Evolutionary conservation across 2,329 filamentous ascomycete species (phyloP).

Genomic region (Xylaria sp.): DNA sequence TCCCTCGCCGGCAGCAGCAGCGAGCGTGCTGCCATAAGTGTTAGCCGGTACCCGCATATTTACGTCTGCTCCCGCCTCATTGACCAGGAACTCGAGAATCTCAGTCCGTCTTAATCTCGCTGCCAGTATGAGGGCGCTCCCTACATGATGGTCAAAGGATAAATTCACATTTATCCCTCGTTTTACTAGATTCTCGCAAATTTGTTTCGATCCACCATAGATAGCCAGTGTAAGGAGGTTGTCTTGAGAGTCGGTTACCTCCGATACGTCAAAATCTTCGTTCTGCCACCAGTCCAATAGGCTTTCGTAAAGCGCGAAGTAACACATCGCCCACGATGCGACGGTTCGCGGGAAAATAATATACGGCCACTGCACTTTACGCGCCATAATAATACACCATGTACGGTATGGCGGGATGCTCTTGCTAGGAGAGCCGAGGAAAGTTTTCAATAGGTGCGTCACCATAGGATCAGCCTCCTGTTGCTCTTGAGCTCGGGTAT

Average conservation of each 20-base stretch:
- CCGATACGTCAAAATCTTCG: neutral
- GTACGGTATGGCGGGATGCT: neutral
- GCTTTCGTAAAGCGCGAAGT: neutral
- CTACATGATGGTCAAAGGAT: no score
- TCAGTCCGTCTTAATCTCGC: neutral
- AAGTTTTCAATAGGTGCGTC: slow-evolving; percentile 5
- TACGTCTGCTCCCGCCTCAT: no score
- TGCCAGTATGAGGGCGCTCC: neutral
- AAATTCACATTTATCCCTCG: neutral
- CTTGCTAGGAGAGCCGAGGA: slow-evolving; percentile 7
- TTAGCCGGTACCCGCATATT: neutral
- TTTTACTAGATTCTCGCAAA: slow-evolving; percentile 4
- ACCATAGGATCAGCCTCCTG: neutral
- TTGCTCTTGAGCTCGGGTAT: neutral
- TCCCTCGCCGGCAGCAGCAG: neutral
- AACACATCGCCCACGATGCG: slow-evolving; percentile 5
- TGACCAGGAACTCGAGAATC: neutral
- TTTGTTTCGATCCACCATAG: neutral
- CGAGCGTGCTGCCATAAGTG: neutral
- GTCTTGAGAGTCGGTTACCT: neutral
- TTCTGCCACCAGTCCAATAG: slow-evolving; percentile 12
- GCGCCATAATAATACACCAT: no score
- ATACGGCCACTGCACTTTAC: no score
- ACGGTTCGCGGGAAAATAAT: no score
- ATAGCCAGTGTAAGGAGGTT: neutral